Evolutionary conservation across 257 asterid genomes (phyloP), one percentile per base, ranked within the genome.

Genomic region (Penstemon davidsonii): DNA sequence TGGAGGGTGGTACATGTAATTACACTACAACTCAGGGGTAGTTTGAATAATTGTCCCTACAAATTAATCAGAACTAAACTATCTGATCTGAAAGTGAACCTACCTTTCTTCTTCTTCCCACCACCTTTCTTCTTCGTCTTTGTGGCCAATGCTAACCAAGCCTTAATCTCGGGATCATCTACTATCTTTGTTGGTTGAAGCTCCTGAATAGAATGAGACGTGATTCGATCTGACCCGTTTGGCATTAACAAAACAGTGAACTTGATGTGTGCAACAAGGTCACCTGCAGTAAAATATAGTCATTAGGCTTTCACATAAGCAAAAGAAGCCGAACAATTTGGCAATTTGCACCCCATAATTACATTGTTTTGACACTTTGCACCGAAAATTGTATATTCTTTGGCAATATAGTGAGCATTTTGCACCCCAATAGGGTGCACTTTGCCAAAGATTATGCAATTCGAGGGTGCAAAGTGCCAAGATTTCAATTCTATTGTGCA

Each of bases 101-200:
- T 7, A 92, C 98, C 97, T 88, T 90, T 92, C 90, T 92, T 92
- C 84, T 90, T 92, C 83, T 88, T 92, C 8, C 97, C 97, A 58
- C 98, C 97, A 39, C 98, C 98, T 47, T 90, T 90, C 90, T 92
- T 92, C 80, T 88, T 92, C 8, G 95, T 72, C 87, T 88, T 92
- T 1, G 82, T 79, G 58, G 77, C 72, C 80, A 83, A 68, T 38
- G 88, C 74, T 66, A 83, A 72, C 98, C 96, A 92, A 59, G 96
- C 87, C 70, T 92, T 92, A 46, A 92, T 86, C 72, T 92, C 96
- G 41, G 93, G 91, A 71, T 90, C 97, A 39, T 92, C 98, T 5
- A 78, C 56, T 0, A 88, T 62, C 70, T 92, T 92, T 12, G 93
- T 80, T 13, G 96, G 82, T 39, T 85, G 81, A 72, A 92, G 70